Conservation (phyloP, 257 asterid species). For the Solanum chaucha region DNA sequence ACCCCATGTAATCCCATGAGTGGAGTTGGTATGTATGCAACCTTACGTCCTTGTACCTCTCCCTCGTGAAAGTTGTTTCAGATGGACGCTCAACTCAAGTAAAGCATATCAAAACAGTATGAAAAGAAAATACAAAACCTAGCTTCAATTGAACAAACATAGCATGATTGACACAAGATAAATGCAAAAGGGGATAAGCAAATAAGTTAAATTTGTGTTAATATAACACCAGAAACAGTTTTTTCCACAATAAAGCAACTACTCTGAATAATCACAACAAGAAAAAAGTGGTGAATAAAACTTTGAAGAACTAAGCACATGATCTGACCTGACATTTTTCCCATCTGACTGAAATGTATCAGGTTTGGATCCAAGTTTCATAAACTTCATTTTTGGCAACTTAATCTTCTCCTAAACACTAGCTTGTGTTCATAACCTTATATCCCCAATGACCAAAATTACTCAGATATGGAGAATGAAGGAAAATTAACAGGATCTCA, state of each 20-base stretch:
- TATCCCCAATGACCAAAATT: not conserved
- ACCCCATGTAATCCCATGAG: not conserved
- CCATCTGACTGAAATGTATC: conserved; percentile 79
- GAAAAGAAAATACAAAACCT: not conserved
- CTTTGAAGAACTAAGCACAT: not conserved
- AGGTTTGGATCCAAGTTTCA: conserved; percentile 98
- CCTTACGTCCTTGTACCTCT: not conserved
- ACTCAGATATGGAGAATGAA: not conserved
- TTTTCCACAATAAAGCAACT: not conserved
- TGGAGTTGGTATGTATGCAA: not conserved
- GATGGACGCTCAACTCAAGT: not conserved
- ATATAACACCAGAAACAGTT: not conserved
- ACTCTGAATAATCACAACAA: not conserved
- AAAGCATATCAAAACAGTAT: not conserved
- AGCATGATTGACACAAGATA: not conserved
- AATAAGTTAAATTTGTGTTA: not conserved
- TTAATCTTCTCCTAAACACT: not conserved
- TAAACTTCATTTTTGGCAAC: conserved; percentile 70
- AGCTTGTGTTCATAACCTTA: not conserved
- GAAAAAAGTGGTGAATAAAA: not conserved
- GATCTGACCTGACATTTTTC: conserved; percentile 62
- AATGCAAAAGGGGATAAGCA: not conserved
- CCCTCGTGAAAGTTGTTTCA: not conserved
- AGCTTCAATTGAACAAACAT: not conserved
- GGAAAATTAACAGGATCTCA: conserved; percentile 24